Conservation (phyloP, 768 basidiomycete genomes). For the Pluteus cervinus region DNA sequence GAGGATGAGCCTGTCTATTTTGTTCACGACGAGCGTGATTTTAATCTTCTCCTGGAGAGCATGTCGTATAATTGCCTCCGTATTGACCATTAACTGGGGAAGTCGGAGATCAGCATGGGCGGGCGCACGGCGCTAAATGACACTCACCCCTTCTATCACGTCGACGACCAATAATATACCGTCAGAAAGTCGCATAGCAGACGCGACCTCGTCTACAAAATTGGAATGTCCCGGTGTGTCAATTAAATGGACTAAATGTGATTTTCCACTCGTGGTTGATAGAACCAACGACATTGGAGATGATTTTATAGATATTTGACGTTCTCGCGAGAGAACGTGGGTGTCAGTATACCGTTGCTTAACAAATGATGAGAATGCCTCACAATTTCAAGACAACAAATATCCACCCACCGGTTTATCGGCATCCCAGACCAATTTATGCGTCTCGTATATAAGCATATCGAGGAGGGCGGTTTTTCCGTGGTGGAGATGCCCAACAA, state of each 20-base stretch:
- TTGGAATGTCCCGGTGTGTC: conserved; percentile 99
- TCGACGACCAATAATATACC: conserved; percentile 94
- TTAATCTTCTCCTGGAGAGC: conserved; percentile 85
- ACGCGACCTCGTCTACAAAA: conserved; percentile 96
- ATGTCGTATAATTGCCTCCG: conserved; percentile 84
- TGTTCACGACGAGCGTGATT: conserved; percentile 93
- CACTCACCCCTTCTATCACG: conserved; percentile 91
- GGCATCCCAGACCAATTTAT: conserved; percentile 90
- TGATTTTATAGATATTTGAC: conserved; percentile 93
- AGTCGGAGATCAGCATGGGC: conserved; percentile 9
- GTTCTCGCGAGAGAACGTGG: conserved; percentile 80
- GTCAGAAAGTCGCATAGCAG: conserved; percentile 80
- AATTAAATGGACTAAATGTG: conserved; percentile 87
- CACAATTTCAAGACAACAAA: background rate
- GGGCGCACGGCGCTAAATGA: conserved; percentile 1
- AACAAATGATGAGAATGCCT: conserved; percentile 8
- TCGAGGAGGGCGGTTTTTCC: conserved; percentile 97
- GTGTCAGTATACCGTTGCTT: conserved; percentile 96
- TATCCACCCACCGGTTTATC: conserved; percentile 67
- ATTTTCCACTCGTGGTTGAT: conserved; percentile 82
- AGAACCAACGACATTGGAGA: conserved; percentile 93
- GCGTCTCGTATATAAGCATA: conserved; percentile 96
- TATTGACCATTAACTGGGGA: conserved; percentile 82
- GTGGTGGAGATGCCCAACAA: conserved; percentile 96
- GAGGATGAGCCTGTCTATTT: conserved; percentile 94